A percentile compares a stretch with the other conserved stretches of the same genome.
Evolutionary conservation across 225 moss, liverwort and hornwort genomes (phyloP).

Genomic region (Polytrichum formosum): DNA sequence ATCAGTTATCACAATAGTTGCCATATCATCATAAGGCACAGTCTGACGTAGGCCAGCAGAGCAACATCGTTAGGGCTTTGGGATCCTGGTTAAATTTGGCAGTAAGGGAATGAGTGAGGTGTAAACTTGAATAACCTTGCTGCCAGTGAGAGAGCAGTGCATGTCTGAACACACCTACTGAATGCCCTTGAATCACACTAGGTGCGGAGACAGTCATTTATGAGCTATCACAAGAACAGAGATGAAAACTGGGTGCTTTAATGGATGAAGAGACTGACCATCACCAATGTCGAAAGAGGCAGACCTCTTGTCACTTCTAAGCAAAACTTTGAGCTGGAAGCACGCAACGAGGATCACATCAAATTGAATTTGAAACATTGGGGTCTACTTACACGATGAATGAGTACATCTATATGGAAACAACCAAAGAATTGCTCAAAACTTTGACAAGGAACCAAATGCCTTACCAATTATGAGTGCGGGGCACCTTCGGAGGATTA

Average conservation of each 20-base stretch:
- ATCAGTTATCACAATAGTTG: background rate
- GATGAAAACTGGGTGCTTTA: background rate
- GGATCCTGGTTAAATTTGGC: background rate
- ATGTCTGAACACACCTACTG: background rate
- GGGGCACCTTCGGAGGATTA: background rate
- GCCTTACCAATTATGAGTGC: conserved; percentile 1
- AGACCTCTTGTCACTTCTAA: background rate
- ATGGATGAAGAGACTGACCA: conserved; percentile 3
- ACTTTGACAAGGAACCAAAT: background rate
- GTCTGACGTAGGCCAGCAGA: background rate
- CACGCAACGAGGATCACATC: background rate
- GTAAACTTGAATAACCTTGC: too few relatives aligned
- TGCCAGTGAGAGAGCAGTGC: background rate
- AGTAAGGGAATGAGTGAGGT: background rate
- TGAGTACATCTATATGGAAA: too few relatives aligned
- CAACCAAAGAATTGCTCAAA: background rate
- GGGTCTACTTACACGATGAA: background rate
- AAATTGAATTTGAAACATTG: too few relatives aligned
- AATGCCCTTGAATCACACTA: background rate
- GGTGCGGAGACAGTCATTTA: background rate
- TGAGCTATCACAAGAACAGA: background rate
- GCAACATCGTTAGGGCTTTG: background rate
- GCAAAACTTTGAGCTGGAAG: conserved; percentile 5
- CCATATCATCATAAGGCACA: background rate
- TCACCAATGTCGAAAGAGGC: background rate